Percentiles rank a stretch among this genome's conserved stretches.
Evolutionary conservation across 108 stramenopile species (phyloP).

Genomic region (Licmophora abbreviata): DNA sequence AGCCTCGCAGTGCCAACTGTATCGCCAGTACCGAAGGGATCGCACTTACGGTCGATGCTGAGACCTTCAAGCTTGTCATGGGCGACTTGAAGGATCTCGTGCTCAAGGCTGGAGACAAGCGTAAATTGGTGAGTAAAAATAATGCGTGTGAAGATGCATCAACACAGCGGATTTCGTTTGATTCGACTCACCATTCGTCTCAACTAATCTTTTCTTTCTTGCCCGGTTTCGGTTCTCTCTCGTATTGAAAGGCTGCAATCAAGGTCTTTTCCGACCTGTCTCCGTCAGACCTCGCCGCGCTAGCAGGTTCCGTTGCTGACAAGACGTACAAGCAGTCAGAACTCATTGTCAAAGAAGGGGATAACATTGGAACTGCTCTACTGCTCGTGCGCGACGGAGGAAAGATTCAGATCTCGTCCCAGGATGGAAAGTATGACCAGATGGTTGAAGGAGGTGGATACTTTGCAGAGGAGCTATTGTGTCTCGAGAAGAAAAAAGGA

Average conservation of each 20-base stretch:
- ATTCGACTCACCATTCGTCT: background rate
- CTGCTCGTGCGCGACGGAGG: slow-evolving; percentile 58
- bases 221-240: background rate
- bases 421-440: slow-evolving; percentile 15
- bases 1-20: slow-evolving; percentile 16
- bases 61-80: slow-evolving; percentile 37
- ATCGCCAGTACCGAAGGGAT: slow-evolving; percentile 22
- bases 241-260: too few species aligned
- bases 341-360: slow-evolving; percentile 69
- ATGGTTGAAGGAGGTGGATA: slow-evolving; percentile 39
- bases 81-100: slow-evolving; percentile 32
- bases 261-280: too few species aligned
- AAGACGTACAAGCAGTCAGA: slow-evolving; percentile 47
- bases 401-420: slow-evolving; percentile 32
- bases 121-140: slow-evolving; percentile 32
- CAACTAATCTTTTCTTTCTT: slow-evolving; percentile 23
- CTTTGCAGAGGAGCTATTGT: slow-evolving; percentile 64
- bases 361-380: slow-evolving; percentile 31
- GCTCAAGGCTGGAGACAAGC: slow-evolving; percentile 35
- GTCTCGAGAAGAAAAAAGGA: slow-evolving; percentile 13
- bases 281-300: too few species aligned
- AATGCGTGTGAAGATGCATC: too few species aligned
- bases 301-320: slow-evolving; percentile 37
- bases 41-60: slow-evolving; percentile 34
- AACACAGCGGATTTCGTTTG: too few species aligned